Percentiles rank a stretch among this genome's conserved stretches.
These are phyloP conservation scores for Cenchrus americanus DNA, from an alignment of 176 grass and related monocot species.

Conservation along the genomic window DNA sequence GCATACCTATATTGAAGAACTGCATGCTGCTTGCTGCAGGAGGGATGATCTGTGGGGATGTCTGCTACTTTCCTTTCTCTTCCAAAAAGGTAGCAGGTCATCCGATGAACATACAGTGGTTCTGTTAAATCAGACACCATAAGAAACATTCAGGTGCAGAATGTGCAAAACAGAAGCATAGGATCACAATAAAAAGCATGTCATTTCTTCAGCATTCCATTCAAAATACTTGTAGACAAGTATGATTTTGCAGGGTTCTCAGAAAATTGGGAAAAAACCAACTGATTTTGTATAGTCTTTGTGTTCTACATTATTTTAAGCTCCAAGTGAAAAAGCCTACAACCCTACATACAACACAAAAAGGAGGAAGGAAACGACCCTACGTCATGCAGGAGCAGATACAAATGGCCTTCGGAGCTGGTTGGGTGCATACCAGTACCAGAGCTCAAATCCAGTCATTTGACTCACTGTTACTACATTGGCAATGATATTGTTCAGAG, in stretches of 20 bases:
- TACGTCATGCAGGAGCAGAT: neutral
- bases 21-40: conserved; percentile 97
- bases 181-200: conserved; percentile 20
- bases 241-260: neutral
- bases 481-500: neutral
- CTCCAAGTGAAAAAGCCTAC: neutral
- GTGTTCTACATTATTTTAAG: neutral
- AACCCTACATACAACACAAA: no score
- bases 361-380: neutral
- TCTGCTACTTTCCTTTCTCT: conserved; percentile 96
- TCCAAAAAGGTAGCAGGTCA: conserved; percentile 93
- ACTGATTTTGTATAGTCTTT: neutral
- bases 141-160: conserved; percentile 15
- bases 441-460: neutral
- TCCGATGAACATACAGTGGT: conserved; percentile 87
- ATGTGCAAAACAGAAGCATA: conserved; percentile 5
- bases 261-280: neutral
- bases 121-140: conserved; percentile 60
- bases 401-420: neutral
- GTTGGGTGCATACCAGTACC: neutral
- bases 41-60: conserved; percentile 90
- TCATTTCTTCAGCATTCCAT: neutral
- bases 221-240: neutral
- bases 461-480: neutral
- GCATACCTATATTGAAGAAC: conserved; percentile 55